A percentile compares a stretch with the other conserved stretches of the same genome.
Evolutionary conservation across 2,329 filamentous ascomycete species (phyloP).

Genomic region (Ophiostoma triangulosporum): DNA sequence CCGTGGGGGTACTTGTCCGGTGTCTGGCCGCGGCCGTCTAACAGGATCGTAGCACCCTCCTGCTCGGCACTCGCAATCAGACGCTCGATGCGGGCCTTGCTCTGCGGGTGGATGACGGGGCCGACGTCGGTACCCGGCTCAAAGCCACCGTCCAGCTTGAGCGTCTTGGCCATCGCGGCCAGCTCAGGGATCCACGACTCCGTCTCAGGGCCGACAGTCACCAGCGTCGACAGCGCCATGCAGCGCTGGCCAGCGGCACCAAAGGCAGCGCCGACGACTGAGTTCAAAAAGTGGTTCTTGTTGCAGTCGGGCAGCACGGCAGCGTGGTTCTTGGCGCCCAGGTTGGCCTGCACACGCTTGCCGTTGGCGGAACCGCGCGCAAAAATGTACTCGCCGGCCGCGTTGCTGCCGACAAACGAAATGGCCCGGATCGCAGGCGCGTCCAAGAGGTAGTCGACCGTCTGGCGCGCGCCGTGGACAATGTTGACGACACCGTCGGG

Average conservation of each 20-base stretch:
- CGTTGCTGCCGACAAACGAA: slow-evolving; percentile 76
- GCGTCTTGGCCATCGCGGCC: slow-evolving; percentile 57
- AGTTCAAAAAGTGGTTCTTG: slow-evolving; percentile 80
- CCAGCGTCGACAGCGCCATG: slow-evolving; percentile 74
- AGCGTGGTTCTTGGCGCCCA: slow-evolving; percentile 81
- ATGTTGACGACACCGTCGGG: slow-evolving; percentile 72
- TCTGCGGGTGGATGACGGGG: slow-evolving; percentile 68
- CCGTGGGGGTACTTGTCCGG: slow-evolving; percentile 70
- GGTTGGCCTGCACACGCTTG: slow-evolving; percentile 78
- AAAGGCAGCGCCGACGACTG: slow-evolving; percentile 71
- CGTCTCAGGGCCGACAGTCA: slow-evolving; percentile 65
- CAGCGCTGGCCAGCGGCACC: slow-evolving; percentile 75
- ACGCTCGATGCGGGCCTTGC: slow-evolving; percentile 63
- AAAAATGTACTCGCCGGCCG: slow-evolving; percentile 81
- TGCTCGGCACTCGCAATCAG: slow-evolving; percentile 65
- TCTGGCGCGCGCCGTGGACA: slow-evolving; percentile 65
- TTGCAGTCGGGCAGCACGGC: slow-evolving; percentile 75
- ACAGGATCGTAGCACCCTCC: slow-evolving; percentile 69
- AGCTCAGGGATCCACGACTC: slow-evolving; percentile 71
- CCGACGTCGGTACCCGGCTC: slow-evolving; percentile 68
- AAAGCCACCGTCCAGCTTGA: slow-evolving; percentile 69
- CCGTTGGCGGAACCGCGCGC: slow-evolving; percentile 65
- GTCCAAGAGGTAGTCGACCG: slow-evolving; percentile 78
- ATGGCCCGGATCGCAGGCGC: slow-evolving; percentile 76
- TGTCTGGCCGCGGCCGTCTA: slow-evolving; percentile 64